These are phyloP conservation scores for Corylus americana DNA, from an alignment of 306 rosid species.

Conservation along the genomic window DNA sequence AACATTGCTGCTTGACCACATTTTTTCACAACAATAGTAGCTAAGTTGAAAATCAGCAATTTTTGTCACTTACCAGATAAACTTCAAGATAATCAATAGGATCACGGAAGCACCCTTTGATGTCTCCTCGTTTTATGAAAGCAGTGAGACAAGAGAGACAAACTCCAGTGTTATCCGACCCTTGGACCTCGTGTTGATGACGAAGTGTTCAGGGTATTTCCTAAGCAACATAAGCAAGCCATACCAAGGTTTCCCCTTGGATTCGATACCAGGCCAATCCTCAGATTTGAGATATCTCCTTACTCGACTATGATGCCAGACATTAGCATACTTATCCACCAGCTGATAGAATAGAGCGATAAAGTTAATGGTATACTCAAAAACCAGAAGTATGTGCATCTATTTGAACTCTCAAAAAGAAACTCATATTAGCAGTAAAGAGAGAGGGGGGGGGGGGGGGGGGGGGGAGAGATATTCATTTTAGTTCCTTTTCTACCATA, in stretches of 20 bases:
- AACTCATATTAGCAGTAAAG: neutral
- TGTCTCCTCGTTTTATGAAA: slow-evolving; percentile 48
- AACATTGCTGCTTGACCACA: neutral
- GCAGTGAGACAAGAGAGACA: slow-evolving; percentile 91
- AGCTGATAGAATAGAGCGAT: slow-evolving; percentile 46
- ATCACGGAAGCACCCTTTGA: neutral
- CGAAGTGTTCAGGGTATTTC: slow-evolving; percentile 97
- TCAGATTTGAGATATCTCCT: slow-evolving; percentile 88
- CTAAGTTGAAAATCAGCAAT: neutral
- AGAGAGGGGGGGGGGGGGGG: neutral
- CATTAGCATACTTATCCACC: slow-evolving; percentile 67
- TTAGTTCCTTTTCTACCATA: neutral
- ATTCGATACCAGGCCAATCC: slow-evolving; percentile 84
- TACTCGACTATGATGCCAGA: slow-evolving; percentile 90
- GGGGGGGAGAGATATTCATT: neutral
- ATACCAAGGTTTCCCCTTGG: slow-evolving; percentile 97
- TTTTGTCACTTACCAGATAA: slow-evolving; percentile 5
- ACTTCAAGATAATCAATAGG: slow-evolving; percentile 16
- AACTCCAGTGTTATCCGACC: slow-evolving; percentile 79
- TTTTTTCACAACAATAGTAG: slow-evolving; percentile 6
- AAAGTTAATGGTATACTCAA: neutral
- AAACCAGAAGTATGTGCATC: neutral
- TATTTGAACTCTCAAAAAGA: neutral
- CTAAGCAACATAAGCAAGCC: slow-evolving; percentile 91
- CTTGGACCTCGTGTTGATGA: slow-evolving; percentile 95